Evolutionary conservation across 306 rosid genomes (phyloP), one percentile per base, ranked within the genome.

Genomic region (Macrotyloma uniflorum): DNA sequence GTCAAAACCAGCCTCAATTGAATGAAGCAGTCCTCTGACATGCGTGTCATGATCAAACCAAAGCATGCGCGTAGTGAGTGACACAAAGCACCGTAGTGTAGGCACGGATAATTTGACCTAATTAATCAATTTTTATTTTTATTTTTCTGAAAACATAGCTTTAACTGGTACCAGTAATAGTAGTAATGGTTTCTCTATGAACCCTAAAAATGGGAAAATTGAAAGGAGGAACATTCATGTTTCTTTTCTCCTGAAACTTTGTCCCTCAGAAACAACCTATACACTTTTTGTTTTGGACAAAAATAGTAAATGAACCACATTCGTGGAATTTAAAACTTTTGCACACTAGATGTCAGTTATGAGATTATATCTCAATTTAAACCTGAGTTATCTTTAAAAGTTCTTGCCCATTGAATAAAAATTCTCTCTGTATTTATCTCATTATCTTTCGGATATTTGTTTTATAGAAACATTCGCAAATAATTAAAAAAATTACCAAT

Each of bases 1-100:
- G 90, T 89, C 89, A 85, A 87, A 64, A 62, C 51, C 46, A 30
- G 47, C 63, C 62, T 82, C 83, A 82, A 59, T 82, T 26, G 70
- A 53, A 69, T 63, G 24, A 22, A 64, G 70, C 81, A 53, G 66
- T 36, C 53, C 24, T 75, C 81, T 86, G 88, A 84, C 87, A 87
- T 49, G 19, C 33, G 8, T 81, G 89, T 83, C 82, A 82, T 83
- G 82, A 47, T 81, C 85, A 81, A 80, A 24, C 3, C 18, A 14
- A 40, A 73, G 91, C 89, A 89, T 80, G 91, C 93, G 87, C 67
- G 47, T 42, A n/a, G 36, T 73, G 74, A 70, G 59, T 62, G 74
- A 74, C 79, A 70, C 55, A 47, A 62, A 51, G 38, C 8, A 42
- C 9, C 3, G 5, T 64, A 51, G 14, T 2, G 1, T 64, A 51